These are phyloP conservation scores for Biscutella laevigata DNA, from an alignment of 441 rosid species.

Conservation along the genomic window DNA sequence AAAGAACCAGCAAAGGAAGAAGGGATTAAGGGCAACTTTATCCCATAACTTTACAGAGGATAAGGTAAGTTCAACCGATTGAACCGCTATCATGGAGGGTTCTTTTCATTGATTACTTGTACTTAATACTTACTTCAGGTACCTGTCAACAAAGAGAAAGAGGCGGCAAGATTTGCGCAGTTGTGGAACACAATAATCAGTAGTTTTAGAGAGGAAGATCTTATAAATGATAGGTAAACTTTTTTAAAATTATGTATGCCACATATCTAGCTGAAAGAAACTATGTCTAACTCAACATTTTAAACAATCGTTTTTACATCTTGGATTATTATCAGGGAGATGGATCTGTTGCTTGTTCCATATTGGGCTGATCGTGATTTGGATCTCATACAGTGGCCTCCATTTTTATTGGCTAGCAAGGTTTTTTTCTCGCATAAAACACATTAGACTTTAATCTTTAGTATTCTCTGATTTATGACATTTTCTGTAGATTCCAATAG, in stretches of 20 bases:
- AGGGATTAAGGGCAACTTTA: slow-evolving; percentile 61
- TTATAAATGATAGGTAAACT: slow-evolving; percentile 65
- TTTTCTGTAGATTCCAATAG: slow-evolving; percentile 64
- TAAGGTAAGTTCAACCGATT: slow-evolving; percentile 14
- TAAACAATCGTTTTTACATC: not conserved
- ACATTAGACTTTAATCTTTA: not conserved
- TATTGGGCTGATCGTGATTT: slow-evolving; percentile 98
- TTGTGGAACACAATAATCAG: slow-evolving; percentile 94
- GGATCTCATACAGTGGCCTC: slow-evolving; percentile 95
- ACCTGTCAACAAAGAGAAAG: slow-evolving; percentile 60
- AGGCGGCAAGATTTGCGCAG: slow-evolving; percentile 95
- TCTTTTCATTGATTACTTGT: slow-evolving; percentile 7
- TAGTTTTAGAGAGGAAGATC: slow-evolving; percentile 96
- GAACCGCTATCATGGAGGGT: not conserved
- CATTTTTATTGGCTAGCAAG: slow-evolving; percentile 98
- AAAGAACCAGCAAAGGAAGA: slow-evolving; percentile 55
- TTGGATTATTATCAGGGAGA: slow-evolving; percentile 59
- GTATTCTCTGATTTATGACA: slow-evolving; percentile 12
- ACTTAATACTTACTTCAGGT: slow-evolving; percentile 35
- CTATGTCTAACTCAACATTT: not conserved
- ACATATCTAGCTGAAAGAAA: not conserved
- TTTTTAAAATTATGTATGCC: not conserved
- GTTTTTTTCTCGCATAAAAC: slow-evolving; percentile 34
- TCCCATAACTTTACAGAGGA: slow-evolving; percentile 59
- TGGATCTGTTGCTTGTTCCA: slow-evolving; percentile 95